Base-by-base conservation (phyloP, 495 filamentous ascomycete species). In the Neurospora sp. region DNA sequence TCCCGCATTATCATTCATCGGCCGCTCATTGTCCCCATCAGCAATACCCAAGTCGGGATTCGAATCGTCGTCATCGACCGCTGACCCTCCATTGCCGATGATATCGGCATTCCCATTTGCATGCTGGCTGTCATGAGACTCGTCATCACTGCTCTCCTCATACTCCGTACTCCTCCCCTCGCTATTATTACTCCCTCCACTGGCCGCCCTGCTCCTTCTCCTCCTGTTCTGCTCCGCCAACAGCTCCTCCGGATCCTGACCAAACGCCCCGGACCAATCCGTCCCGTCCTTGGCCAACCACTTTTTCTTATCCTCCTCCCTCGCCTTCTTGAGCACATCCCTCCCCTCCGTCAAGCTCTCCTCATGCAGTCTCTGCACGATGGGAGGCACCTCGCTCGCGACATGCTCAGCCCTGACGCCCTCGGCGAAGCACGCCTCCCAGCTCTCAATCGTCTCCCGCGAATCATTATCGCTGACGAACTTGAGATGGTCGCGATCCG, bases 391-490 rank as follows among this genome's bases (percentile, higher is more conserved):
- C 73, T 93, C 90, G 40, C 87, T 87, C 2, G 82, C 78, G 4
- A 98, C 93, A 3, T 86, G 84, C 68, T 87, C 87, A 0, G 83
- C 81, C 8, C 95, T 88, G 0, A 97, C 92, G 5, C 95, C 95
- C 80, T 98, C 93, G 0, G 92, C 87, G 31, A 89, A 85, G 76
- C 94, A 97, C 0, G 93, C 93, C 81, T 97, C 92, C 94, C 94
- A 98, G 4, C 90, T 92, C 83, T 98, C 95, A 75, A 91, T 96
- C 1, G 95, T 97, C 83, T 98, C 95, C 59, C 94, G 88, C 3
- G 90, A 89, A 78, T 97, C 90, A 75, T 96, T 97, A 80, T 97
- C 93, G 38, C 90, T 87, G 40, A 97, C 89, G 77, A 96, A 97
- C 4, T 83, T 83, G 59, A 91, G 86, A 78, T 97, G 95, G n/a